These are phyloP conservation scores for Quercus rubra DNA, from an alignment of 306 rosid genomes.

Conservation along the genomic window DNA sequence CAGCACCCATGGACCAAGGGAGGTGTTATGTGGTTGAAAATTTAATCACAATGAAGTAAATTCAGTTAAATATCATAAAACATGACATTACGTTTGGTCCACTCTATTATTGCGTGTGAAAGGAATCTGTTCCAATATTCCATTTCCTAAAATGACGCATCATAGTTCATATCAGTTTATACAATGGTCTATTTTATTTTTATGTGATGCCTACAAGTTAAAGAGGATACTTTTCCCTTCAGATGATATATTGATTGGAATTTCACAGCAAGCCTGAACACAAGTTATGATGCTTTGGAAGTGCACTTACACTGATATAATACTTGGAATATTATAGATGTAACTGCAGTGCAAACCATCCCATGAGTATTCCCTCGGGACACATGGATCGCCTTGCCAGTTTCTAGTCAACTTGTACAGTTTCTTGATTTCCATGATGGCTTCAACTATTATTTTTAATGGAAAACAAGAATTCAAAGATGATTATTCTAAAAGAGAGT, in stretches of 20 bases:
- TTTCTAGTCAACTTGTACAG: slow-evolving; percentile 19
- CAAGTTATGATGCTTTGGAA: background rate
- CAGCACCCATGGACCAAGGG: too few relatives aligned
- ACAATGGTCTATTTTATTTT: too few relatives aligned
- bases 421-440: slow-evolving; percentile 24
- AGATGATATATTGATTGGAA: too few relatives aligned
- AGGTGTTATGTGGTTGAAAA: background rate
- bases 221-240: too few relatives aligned
- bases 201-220: too few relatives aligned
- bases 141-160: too few relatives aligned
- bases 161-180: too few relatives aligned
- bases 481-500: background rate
- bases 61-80: too few relatives aligned
- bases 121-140: too few relatives aligned
- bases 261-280: too few relatives aligned
- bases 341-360: slow-evolving; percentile 29
- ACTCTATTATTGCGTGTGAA: too few relatives aligned
- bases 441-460: slow-evolving; percentile 10
- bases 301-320: background rate
- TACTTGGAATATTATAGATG: background rate
- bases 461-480: background rate
- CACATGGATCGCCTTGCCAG: slow-evolving; percentile 1
- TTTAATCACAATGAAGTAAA: background rate
- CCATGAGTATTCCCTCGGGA: slow-evolving; percentile 23
- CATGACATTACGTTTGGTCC: too few relatives aligned